These are phyloP conservation scores for Globisporangium barbulae DNA, from an alignment of 352 stramenopile species.

Conservation along the genomic window DNA sequence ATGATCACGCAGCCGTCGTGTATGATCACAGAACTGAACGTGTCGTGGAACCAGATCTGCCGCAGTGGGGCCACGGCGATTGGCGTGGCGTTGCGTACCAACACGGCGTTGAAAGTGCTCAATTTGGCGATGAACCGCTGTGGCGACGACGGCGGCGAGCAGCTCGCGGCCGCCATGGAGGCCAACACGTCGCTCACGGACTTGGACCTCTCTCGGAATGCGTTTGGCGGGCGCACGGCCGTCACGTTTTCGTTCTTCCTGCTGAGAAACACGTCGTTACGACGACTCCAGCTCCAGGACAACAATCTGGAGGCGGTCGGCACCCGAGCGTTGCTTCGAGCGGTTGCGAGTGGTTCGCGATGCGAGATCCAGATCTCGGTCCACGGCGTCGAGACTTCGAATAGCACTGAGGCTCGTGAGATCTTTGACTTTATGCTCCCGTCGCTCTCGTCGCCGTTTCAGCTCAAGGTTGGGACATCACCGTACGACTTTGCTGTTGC, in stretches of 20 bases:
- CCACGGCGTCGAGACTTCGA: constrained; percentile 38
- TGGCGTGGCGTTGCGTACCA: constrained; percentile 49
- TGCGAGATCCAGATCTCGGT: constrained; percentile 61
- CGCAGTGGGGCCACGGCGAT: constrained; percentile 44
- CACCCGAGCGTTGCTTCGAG: constrained; percentile 47
- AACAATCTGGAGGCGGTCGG: constrained; percentile 56
- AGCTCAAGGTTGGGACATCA: constrained; percentile 44
- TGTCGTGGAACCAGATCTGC: constrained; percentile 77
- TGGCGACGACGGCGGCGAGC: constrained; percentile 54
- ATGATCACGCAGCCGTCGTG: constrained; percentile 60
- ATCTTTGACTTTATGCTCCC: constrained; percentile 62
- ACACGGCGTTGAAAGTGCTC: constrained; percentile 38
- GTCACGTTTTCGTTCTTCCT: constrained; percentile 64
- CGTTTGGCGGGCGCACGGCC: constrained; percentile 45
- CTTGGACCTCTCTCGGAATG: constrained; percentile 62
- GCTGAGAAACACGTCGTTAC: constrained; percentile 37
- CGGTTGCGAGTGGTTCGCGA: constrained; percentile 39
- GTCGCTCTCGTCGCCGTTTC: constrained; percentile 54
- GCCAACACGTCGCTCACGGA: constrained; percentile 43
- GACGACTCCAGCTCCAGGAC: constrained; percentile 43
- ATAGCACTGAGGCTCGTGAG: constrained; percentile 18
- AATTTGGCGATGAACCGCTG: constrained; percentile 74
- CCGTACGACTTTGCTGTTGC: constrained; percentile 65
- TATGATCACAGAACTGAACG: constrained; percentile 41
- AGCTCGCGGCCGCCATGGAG: constrained; percentile 47